Percentiles rank a stretch among this genome's conserved stretches.
Conservation (phyloP, 164 flowering plant species). For the Kalanchoe fedtschenkoi region DNA sequence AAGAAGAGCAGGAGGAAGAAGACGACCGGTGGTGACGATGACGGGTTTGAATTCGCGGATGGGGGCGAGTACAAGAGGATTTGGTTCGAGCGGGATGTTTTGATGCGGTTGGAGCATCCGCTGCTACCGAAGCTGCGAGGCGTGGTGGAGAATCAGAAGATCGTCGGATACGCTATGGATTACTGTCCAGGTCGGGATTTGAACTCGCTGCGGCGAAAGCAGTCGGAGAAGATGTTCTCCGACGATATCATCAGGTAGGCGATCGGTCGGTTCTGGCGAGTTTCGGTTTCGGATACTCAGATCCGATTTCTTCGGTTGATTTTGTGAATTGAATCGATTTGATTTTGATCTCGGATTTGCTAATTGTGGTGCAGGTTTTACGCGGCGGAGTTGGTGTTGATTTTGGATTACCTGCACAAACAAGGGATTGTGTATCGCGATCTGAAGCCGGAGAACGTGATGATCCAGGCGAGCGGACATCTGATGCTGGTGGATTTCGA, state of each 20-base stretch:
- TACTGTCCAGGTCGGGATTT: constrained; percentile 74
- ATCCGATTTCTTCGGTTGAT: background rate
- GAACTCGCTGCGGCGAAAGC: constrained; percentile 33
- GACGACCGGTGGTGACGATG: background rate
- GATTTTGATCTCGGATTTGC: background rate
- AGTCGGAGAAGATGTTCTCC: constrained; percentile 76
- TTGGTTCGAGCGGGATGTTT: constrained; percentile 51
- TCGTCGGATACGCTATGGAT: constrained; percentile 65
- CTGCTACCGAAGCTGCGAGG: constrained; percentile 62
- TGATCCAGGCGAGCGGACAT: constrained; percentile 76
- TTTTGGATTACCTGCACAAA: constrained; percentile 68
- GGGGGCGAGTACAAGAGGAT: constrained; percentile 31
- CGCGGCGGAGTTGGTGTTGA: constrained; percentile 75
- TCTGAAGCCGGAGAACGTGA: constrained; percentile 80
- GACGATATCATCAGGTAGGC: constrained; percentile 57
- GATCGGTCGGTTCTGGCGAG: background rate
- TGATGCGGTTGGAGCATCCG: constrained; percentile 44
- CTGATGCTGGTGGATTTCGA: constrained; percentile 90
- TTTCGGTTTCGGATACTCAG: background rate
- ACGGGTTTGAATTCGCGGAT: background rate
- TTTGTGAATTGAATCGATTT: background rate
- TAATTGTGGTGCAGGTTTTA: constrained; percentile 39
- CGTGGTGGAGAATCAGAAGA: constrained; percentile 33
- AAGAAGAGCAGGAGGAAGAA: constrained; percentile 12
- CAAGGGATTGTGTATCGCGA: constrained; percentile 79